phyloP scores from a whole-genome alignment of 164 flowering plant genomes.

The Umbellularia californica region DNA sequence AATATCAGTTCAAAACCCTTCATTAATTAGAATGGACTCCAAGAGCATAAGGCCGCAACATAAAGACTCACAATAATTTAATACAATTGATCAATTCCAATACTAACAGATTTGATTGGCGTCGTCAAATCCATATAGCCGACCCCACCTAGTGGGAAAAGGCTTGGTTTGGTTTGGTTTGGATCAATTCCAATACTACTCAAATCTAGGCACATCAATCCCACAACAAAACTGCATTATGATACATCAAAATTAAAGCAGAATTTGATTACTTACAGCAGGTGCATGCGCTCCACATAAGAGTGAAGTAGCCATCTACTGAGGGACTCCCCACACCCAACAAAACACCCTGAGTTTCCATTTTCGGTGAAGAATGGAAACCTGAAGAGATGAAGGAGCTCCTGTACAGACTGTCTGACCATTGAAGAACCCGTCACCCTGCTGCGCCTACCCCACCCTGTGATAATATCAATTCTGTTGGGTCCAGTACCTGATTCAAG shows the following conservation, averaged over 20 bases:
- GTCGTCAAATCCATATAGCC: too few species aligned
- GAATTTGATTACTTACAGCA: conserved; percentile 35
- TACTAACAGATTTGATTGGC: too few species aligned
- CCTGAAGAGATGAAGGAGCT: conserved; percentile 61
- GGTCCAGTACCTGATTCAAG: conserved; percentile 65
- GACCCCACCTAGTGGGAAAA: too few species aligned
- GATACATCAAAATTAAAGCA: neutral
- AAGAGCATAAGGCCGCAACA: neutral
- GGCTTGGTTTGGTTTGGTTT: too few species aligned
- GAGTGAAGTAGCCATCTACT: conserved; percentile 69
- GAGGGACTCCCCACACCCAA: conserved; percentile 90
- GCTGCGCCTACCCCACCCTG: conserved; percentile 98
- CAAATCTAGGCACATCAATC: neutral
- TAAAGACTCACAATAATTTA: neutral
- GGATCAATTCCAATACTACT: neutral
- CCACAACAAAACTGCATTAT: conserved; percentile 30
- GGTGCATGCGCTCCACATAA: conserved; percentile 90
- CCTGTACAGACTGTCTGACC: conserved; percentile 81
- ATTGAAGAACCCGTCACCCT: conserved; percentile 84
- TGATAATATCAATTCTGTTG: conserved; percentile 76
- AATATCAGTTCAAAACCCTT: neutral
- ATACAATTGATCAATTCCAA: neutral
- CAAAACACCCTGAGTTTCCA: conserved; percentile 89
- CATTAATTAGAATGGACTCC: too few species aligned
- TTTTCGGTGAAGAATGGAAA: conserved; percentile 81